phyloP scores from a whole-genome alignment of 2,329 filamentous ascomycete species.

The Colletotrichum chrysophilum region DNA sequence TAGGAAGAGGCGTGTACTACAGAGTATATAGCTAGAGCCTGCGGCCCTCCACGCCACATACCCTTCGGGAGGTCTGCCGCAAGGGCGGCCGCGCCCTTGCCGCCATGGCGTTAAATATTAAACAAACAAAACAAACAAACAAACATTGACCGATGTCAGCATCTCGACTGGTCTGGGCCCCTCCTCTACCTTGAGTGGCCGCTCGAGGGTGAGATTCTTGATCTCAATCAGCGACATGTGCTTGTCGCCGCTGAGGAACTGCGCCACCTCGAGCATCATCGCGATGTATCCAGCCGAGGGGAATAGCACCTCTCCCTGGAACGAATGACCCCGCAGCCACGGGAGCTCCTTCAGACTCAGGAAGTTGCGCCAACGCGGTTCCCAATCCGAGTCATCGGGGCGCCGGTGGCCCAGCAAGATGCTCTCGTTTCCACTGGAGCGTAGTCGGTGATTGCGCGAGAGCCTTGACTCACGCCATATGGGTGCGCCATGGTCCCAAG shows the following conservation, averaged over 20 bases:
- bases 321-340: conserved; percentile 51
- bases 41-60: too few relatives aligned
- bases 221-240: background rate
- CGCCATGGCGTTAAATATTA: too few relatives aligned
- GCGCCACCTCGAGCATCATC: conserved; percentile 25
- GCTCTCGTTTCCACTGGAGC: background rate
- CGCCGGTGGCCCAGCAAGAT: background rate
- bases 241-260: background rate
- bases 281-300: conserved; percentile 39
- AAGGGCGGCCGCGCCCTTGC: too few relatives aligned
- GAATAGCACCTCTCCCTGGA: conserved; percentile 47
- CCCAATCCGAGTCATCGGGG: background rate
- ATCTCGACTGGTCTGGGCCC: background rate
- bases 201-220: background rate
- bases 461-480: background rate
- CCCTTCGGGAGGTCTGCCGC: too few relatives aligned
- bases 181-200: background rate
- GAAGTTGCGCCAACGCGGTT: conserved; percentile 14
- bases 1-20: too few relatives aligned
- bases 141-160: background rate
- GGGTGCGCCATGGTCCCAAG: conserved; percentile 17
- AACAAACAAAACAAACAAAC: too few relatives aligned
- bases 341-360: conserved; percentile 37
- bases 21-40: too few relatives aligned
- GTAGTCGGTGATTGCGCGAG: conserved; percentile 15